These are phyloP conservation scores for Dactylellina cionopaga DNA, from an alignment of 2,329 filamentous ascomycete genomes.

Conservation along the genomic window DNA sequence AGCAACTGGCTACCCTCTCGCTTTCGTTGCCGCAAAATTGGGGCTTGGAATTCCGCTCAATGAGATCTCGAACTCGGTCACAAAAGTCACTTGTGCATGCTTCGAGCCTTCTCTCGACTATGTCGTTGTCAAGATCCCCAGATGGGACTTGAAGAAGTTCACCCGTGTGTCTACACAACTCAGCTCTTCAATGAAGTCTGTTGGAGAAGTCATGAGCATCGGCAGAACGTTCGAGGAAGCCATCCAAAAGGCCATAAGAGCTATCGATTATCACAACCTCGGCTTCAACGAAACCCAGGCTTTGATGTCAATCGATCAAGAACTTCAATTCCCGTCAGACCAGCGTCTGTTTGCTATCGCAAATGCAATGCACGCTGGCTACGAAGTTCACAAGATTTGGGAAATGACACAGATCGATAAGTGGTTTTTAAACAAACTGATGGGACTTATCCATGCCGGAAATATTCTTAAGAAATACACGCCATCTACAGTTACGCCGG, in stretches of 20 bases:
- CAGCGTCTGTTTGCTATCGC: conserved; percentile 97
- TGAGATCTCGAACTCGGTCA: conserved; percentile 95
- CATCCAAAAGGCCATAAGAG: conserved; percentile 96
- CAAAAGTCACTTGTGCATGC: conserved; percentile 93
- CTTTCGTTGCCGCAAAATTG: conserved; percentile 96
- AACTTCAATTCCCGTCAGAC: conserved; percentile 96
- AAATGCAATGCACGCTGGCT: conserved; percentile 94
- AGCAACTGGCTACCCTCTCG: conserved; percentile 93
- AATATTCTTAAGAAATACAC: conserved; percentile 77
- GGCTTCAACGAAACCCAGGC: conserved; percentile 92
- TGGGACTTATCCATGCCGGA: conserved; percentile 87
- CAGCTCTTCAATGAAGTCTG: conserved; percentile 99
- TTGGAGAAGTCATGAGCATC: conserved; percentile 98
- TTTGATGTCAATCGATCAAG: conserved; percentile 93
- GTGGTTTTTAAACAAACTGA: conserved; percentile 94
- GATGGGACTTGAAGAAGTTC: conserved; percentile 99
- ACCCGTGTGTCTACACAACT: conserved; percentile 94
- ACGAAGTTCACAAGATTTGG: conserved; percentile 96
- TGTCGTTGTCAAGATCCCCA: conserved; percentile 97
- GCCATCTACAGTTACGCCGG: conserved; percentile 72
- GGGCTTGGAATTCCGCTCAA: conserved; percentile 94
- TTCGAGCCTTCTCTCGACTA: conserved; percentile 99
- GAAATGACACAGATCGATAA: conserved; percentile 98
- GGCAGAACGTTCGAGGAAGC: conserved; percentile 97
- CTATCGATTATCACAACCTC: conserved; percentile 93